Evolutionary conservation across 108 stramenopile species (phyloP).

Genomic region (Schizochytrium sp.): DNA sequence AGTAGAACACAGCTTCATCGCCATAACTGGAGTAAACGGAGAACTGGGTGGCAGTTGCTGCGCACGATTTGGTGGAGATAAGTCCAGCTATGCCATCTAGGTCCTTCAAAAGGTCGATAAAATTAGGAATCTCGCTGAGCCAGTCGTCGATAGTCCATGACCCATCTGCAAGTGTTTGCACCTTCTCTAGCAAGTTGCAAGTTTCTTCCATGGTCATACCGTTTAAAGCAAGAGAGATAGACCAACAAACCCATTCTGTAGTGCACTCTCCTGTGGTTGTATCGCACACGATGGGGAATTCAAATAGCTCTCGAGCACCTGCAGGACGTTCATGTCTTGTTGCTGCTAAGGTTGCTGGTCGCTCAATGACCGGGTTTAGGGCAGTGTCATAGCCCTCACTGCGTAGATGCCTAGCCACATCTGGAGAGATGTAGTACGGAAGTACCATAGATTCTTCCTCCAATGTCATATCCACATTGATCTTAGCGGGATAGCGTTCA

Average conservation of each 20-base stretch:
- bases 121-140: not conserved
- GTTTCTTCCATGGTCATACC: conserved; percentile 53
- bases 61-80: not conserved
- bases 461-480: not conserved
- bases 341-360: not conserved
- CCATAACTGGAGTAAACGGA: conserved; percentile 35
- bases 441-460: not conserved
- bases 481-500: not conserved
- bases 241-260: conserved; percentile 36
- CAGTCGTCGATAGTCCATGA: conserved; percentile 49
- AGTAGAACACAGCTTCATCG: conserved; percentile 45
- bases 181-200: conserved; percentile 41
- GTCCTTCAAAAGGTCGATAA: conserved; percentile 30
- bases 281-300: conserved; percentile 40
- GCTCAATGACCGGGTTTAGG: not conserved
- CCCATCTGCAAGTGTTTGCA: conserved; percentile 28
- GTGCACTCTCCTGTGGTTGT: conserved; percentile 1
- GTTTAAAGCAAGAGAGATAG: conserved; percentile 7
- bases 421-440: conserved; percentile 25
- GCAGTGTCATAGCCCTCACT: conserved; percentile 14
- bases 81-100: conserved; percentile 26
- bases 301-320: not conserved
- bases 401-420: not conserved
- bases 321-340: not conserved
- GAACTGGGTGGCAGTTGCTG: not conserved